Evolutionary conservation across 805 yeast genomes (phyloP).

Genomic region (Barnettozyma vustinii): DNA sequence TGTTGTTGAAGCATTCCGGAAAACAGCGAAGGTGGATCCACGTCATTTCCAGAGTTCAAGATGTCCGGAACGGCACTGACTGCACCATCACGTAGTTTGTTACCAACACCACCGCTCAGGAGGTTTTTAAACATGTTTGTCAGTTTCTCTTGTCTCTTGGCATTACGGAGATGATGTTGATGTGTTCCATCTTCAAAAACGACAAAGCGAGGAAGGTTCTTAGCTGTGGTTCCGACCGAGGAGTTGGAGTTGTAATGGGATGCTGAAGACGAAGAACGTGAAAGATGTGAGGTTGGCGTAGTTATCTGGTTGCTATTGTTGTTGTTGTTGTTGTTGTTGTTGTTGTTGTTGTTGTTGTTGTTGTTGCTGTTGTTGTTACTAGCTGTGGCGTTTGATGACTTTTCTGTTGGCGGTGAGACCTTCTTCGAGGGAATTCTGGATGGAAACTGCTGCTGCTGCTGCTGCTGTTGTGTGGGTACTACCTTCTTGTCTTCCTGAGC

Average conservation of each 20-base stretch:
- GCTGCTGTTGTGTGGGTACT: constrained; percentile 11
- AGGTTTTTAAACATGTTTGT: constrained; percentile 71
- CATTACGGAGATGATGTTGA: constrained; percentile 70
- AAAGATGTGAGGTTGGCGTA: constrained; percentile 10
- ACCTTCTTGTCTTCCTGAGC: constrained; percentile 4
- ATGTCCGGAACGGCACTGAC: constrained; percentile 69
- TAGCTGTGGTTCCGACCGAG: constrained; percentile 1
- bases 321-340: constrained; percentile 7
- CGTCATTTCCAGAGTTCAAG: constrained; percentile 22
- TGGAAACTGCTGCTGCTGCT: constrained; percentile 13
- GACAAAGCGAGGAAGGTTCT: constrained; percentile 36
- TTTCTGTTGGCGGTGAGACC: not conserved
- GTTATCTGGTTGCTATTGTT: constrained; percentile 3
- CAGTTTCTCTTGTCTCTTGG: constrained; percentile 73
- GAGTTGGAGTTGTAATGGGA: constrained; percentile 10
- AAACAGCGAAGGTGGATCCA: constrained; percentile 64
- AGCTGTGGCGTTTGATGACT: constrained; percentile 1
- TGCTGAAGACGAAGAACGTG: constrained; percentile 21
- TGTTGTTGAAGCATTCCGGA: constrained; percentile 64
- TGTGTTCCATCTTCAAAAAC: constrained; percentile 68
- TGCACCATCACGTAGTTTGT: constrained; percentile 64
- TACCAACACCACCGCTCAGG: constrained; percentile 47
- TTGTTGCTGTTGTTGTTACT: constrained; percentile 6
- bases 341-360: constrained; percentile 1
- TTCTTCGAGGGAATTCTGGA: constrained; percentile 5